Base-by-base conservation (phyloP, 2,329 filamentous ascomycete genomes). In the Phoma herbarum region DNA sequence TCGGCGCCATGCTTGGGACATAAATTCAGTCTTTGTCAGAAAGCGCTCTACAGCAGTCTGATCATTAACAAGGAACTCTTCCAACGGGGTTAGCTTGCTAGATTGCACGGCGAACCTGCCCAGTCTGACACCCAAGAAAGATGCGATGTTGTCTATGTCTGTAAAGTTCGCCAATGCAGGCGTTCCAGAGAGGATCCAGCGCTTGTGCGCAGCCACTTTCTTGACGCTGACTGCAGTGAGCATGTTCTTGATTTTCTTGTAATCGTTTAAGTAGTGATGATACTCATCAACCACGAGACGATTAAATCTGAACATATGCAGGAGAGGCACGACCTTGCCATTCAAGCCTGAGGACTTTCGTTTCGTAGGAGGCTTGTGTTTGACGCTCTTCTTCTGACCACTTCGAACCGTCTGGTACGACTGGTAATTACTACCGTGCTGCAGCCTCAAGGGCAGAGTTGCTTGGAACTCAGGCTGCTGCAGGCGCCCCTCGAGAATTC, bases 271-370 rank as follows among this genome's bases (percentile, higher is more conserved):
- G 61, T 89, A 87, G 0, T 87, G 85, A 63, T 87, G 85, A 63
- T 86, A 89, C 63, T 90, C 88, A 60, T 90, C 88, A 1, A 89
- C 78, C 2, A 90, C 81, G 0, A 90, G 58, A 6, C 88, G 80
- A 53, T 84, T 84, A 69, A 85, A 90, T 2, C 77, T 72, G 67
- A 89, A 90, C 65, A 86, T 81, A 59, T 90, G 86, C 0, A 90
- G 67, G 0, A 86, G 45, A 42, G 70, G 70, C 1, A 65, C 45
- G 16, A 55, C 18, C 5, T 53, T 23, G 8, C 6, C 31, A n/a
- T 18, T 29, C 8, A 16, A 47, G 12, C 31, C 20, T 3, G 28
- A 28, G 2, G 42, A 25, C 8, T 57, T 64, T 12, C 43, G 47
- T 43, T 59, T 65, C 3, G 9, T 9, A 1, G 31, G 2, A 8